Evolutionary conservation across 306 rosid species (phyloP), one percentile per base, ranked within the genome.

Genomic region (Purshia tridentata): DNA sequence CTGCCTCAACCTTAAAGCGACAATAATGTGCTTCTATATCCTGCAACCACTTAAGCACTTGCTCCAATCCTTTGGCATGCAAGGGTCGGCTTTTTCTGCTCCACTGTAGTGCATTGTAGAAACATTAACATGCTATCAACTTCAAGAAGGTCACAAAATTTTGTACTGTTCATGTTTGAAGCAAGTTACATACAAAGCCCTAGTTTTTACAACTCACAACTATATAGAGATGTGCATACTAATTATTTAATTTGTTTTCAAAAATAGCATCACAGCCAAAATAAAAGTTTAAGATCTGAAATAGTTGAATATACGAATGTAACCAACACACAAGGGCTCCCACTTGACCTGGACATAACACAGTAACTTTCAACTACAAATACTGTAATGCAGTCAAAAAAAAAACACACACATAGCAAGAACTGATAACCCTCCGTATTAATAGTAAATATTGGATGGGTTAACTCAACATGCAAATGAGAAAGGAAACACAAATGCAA

Each of bases 31-130:
- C 65, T 74, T 89, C 81, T 77, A 88, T 88, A 81, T 86, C 96
- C 69, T 76, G 78, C 84, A 93, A 81, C 98, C 98, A 93, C 84
- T 85, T 88, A 72, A 89, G 90, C 71, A 93, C 91, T 85, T 88
- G 90, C 85, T 88, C 94, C 78, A 93, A 77, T 69, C 97, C 98
- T 85, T 86, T 85, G 70, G 85, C 90, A 84, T 89, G 96, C 75
- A 93, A 80, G 56, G 84, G 76, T 47, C 91, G 86, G 70, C 98
- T 91, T 87, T 88, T 93, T 68, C 76, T 81, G 90, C 91, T 93
- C 97, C 97, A 93, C 98, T 91, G 76, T 70, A 77, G 75, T 76
- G 62, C 46, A 76, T 55, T 50, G 35, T 75, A 72, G 66, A 72
- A 70, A 67, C 47, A 83, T 72, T 40, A 57, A 59, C 35, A 60